Conservation (phyloP, 2,329 filamentous ascomycete species). For the Neophaeococcomyces aloes region DNA sequence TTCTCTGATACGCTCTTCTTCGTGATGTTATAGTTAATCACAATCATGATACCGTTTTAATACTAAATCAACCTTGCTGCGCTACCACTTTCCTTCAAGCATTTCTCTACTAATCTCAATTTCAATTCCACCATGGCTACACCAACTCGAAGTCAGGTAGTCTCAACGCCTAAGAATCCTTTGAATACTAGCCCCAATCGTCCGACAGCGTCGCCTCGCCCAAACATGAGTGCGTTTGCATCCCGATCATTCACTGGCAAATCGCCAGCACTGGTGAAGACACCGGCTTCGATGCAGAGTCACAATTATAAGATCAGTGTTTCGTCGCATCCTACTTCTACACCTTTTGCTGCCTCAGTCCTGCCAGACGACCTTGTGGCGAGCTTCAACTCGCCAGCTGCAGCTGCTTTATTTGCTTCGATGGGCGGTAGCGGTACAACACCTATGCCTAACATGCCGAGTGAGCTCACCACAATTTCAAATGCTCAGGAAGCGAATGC, state of each 20-base stretch:
- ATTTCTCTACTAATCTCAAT: too few relatives aligned
- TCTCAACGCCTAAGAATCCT: slow-evolving; percentile 28
- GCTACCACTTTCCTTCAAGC: too few relatives aligned
- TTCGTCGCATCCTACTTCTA: slow-evolving; percentile 34
- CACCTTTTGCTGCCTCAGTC: slow-evolving; percentile 30
- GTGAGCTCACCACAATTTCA: slow-evolving; percentile 32
- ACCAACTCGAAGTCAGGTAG: slow-evolving; percentile 26
- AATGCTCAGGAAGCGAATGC: slow-evolving; percentile 29
- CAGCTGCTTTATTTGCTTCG: slow-evolving; percentile 28
- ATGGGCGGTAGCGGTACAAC: slow-evolving; percentile 18
- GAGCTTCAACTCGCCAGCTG: slow-evolving; percentile 36
- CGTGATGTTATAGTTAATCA: too few relatives aligned
- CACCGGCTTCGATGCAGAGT: slow-evolving; percentile 30
- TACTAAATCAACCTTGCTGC: too few relatives aligned
- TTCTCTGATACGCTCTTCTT: too few relatives aligned
- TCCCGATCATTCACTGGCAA: slow-evolving; percentile 32
- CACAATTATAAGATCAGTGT: slow-evolving; percentile 28
- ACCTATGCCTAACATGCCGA: slow-evolving; percentile 14
- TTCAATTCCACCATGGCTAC: slow-evolving; percentile 36
- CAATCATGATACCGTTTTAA: too few relatives aligned
- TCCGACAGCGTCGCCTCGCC: slow-evolving; percentile 35
- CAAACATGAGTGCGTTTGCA: slow-evolving; percentile 29
- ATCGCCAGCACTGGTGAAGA: slow-evolving; percentile 36
- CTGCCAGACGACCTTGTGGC: slow-evolving; percentile 33
- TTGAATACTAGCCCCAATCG: slow-evolving; percentile 35